phyloP scores from a whole-genome alignment of 768 basidiomycete species.

The Pulveroboletus sp. region DNA sequence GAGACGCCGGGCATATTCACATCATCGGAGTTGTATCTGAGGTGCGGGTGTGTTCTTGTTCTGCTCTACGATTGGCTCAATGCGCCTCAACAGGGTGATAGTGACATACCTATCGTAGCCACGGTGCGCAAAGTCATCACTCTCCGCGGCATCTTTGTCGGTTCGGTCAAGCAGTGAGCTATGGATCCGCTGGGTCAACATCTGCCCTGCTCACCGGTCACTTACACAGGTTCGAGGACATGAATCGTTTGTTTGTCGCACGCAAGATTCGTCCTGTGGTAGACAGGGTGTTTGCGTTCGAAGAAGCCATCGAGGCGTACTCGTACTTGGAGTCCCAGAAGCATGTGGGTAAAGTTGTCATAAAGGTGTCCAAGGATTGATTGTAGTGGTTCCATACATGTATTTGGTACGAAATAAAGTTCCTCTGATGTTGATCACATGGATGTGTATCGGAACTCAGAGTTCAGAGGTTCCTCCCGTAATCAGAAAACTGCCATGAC shows the following conservation, averaged over 20 bases:
- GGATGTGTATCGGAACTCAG: no score
- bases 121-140: conserved; percentile 40
- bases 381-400: no score
- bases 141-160: conserved; percentile 54
- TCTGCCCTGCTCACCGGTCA: neutral
- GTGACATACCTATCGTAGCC: conserved; percentile 31
- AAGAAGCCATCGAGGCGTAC: conserved; percentile 51
- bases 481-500: no score
- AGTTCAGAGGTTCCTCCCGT: no score
- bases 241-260: conserved; percentile 48
- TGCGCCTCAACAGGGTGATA: conserved; percentile 14
- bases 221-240: conserved; percentile 44
- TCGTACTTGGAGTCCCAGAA: conserved; percentile 50
- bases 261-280: conserved; percentile 48
- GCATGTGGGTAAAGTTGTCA: conserved; percentile 62
- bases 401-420: no score
- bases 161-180: conserved; percentile 56
- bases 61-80: neutral
- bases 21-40: conserved; percentile 51
- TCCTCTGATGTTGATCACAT: no score
- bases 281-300: conserved; percentile 58
- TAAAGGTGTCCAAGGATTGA: conserved; percentile 38
- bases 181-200: neutral
- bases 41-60: conserved; percentile 20
- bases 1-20: conserved; percentile 44